Evolutionary conservation across 371 early-diverging fungal genomes (phyloP).

Genomic region (Saksenaea vasiformis): DNA sequence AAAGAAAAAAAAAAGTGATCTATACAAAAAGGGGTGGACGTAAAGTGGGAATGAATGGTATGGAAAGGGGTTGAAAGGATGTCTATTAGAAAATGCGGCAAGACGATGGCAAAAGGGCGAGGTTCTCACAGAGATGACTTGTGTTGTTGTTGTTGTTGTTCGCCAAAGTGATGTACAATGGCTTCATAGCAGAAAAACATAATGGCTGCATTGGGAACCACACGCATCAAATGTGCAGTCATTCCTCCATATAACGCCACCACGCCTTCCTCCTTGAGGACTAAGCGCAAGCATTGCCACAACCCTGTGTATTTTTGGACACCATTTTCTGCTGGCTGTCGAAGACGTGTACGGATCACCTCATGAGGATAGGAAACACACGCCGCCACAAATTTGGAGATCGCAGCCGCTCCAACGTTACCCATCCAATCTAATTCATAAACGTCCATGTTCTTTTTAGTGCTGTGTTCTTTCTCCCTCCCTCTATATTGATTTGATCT

Average conservation of each 20-base stretch:
- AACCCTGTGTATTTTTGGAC: constrained; percentile 80
- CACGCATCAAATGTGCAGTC: constrained; percentile 92
- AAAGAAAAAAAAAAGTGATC: background rate
- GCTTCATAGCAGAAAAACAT: constrained; percentile 93
- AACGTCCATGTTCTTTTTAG: constrained; percentile 4
- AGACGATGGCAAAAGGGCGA: background rate
- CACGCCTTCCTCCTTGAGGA: constrained; percentile 85
- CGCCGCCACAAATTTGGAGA: constrained; percentile 89
- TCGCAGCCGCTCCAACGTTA: constrained; percentile 81
- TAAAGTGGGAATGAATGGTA: background rate
- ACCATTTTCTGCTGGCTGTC: constrained; percentile 75
- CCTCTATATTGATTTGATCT: too few species aligned
- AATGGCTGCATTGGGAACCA: constrained; percentile 96
- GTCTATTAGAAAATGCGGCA: background rate
- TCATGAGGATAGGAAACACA: constrained; percentile 87
- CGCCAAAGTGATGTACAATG: constrained; percentile 63
- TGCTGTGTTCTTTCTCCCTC: too few species aligned
- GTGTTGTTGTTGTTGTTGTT: background rate
- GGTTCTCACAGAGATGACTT: background rate
- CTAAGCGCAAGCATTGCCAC: constrained; percentile 66
- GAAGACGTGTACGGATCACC: constrained; percentile 63
- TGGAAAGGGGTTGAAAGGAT: background rate
- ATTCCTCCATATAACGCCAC: constrained; percentile 92
- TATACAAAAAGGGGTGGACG: background rate
- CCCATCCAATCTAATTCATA: constrained; percentile 68